Percentiles rank a stretch among this genome's conserved stretches.
These are phyloP conservation scores for Puccinia triticina DNA, from an alignment of 1,284 basidiomycete genomes.

Conservation along the genomic window DNA sequence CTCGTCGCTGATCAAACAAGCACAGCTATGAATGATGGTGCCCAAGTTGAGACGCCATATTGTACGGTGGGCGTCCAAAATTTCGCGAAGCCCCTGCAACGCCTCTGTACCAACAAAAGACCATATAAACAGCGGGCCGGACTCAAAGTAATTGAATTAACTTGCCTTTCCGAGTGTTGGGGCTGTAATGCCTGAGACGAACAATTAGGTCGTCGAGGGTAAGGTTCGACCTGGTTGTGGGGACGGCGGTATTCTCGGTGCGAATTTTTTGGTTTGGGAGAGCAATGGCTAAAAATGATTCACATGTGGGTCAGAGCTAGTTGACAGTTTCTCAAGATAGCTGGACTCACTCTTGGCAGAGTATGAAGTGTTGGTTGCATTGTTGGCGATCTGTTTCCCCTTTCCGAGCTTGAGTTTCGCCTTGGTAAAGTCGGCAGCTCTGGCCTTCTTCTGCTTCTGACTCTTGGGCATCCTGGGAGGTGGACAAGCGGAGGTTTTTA, in stretches of 20 bases:
- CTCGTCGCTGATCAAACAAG: conserved; percentile 72
- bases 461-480: conserved; percentile 73
- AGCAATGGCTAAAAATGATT: conserved; percentile 71
- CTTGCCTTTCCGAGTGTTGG: conserved; percentile 72
- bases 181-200: conserved; percentile 81
- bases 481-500: no score
- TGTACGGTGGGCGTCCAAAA: conserved; percentile 71
- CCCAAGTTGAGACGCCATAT: conserved; percentile 68
- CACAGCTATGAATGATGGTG: conserved; percentile 70
- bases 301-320: conserved; percentile 51
- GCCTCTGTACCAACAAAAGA: conserved; percentile 67
- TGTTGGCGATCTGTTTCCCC: conserved; percentile 78
- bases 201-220: conserved; percentile 77
- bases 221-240: conserved; percentile 75
- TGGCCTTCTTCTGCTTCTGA: conserved; percentile 80
- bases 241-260: conserved; percentile 64
- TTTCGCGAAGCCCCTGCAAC: conserved; percentile 76
- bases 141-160: neutral
- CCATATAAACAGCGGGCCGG: neutral
- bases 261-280: conserved; percentile 81
- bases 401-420: conserved; percentile 94
- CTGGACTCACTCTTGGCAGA: conserved; percentile 50
- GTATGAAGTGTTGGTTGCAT: conserved; percentile 93
- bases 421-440: conserved; percentile 88
- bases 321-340: neutral